Percentiles rank a stretch among this genome's conserved stretches.
These are phyloP conservation scores for Meripilus lineatus DNA, from an alignment of 1,284 basidiomycete species.

Conservation along the genomic window DNA sequence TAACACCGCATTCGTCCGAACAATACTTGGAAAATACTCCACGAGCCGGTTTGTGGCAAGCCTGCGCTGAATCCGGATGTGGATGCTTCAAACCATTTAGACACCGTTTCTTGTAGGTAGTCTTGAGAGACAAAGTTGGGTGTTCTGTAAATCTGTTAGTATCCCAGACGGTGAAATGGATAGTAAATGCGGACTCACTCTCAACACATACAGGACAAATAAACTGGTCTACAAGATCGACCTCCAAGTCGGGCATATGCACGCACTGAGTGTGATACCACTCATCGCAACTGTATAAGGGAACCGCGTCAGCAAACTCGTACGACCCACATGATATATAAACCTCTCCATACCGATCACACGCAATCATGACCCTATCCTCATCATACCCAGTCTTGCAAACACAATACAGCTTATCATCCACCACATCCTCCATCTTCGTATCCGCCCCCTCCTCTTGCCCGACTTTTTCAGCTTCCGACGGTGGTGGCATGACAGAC, in stretches of 20 bases:
- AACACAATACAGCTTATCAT: constrained; percentile 79
- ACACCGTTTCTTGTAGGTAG: constrained; percentile 79
- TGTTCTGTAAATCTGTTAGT: constrained; percentile 41
- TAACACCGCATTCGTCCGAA: constrained; percentile 73
- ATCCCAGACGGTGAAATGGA: background rate
- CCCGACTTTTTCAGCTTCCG: constrained; percentile 36
- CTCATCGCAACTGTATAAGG: constrained; percentile 68
- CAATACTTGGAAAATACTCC: constrained; percentile 82
- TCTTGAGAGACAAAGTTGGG: constrained; percentile 51
- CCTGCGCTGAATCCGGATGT: constrained; percentile 51
- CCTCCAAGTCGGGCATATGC: constrained; percentile 67
- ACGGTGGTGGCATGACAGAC: constrained; percentile 51
- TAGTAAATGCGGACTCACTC: constrained; percentile 49
- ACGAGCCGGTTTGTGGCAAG: constrained; percentile 75
- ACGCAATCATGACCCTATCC: constrained; percentile 85
- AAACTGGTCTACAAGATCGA: constrained; percentile 84
- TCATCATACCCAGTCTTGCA: constrained; percentile 81
- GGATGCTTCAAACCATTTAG: constrained; percentile 57
- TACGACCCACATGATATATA: background rate
- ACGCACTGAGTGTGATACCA: constrained; percentile 87
- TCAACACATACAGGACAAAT: constrained; percentile 73
- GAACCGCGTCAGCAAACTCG: background rate
- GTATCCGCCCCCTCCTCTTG: constrained; percentile 48
- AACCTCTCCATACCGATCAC: constrained; percentile 59
- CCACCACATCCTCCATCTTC: constrained; percentile 53